Evolutionary conservation across 1,139 yeast genomes (phyloP), one percentile per base, ranked within the genome.

Genomic region (Pichia sp.): DNA sequence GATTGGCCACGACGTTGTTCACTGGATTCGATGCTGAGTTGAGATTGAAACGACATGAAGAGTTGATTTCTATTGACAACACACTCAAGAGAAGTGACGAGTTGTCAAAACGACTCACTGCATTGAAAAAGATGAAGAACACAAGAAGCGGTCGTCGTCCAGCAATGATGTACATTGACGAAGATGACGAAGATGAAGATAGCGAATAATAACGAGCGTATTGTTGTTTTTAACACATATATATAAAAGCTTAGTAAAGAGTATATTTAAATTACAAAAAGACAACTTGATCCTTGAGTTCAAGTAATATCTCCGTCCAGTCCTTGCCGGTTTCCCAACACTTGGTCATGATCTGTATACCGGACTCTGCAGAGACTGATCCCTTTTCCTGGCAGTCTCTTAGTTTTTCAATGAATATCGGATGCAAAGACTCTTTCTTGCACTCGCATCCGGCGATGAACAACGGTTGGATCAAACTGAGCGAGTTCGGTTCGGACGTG

Each of bases 371-470:
- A 51, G 75, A 73, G 7, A 69, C 64, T 28, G 77, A 72, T 0
- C 86, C 87, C 56, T 67, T 66, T 11, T 63, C 63, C 8, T 66
- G 67, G 46, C 81, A 60, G 10, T 58, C 56, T 1, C 59, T 56
- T 51, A 81, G 67, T 49, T 82, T 67, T 2, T 65, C 59, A 18
- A 60, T 51, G 55, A 72, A 77, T 24, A 75, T 66, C 1, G 53
- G 51, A 40, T 76, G 66, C 49, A 61, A 58, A 1, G 59, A 58
- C 1, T 57, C 57, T 46, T 73, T 71, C 15, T 72, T 51, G 9
- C 77, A 71, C 52, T 82, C 88, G 65, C 85, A 79, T 5, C 81
- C 87, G 42, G 82, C 79, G 41, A 79, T 71, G 58, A 82, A 81
- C 12, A 75, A 59, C 31, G 83, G 76, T 51, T 80, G 77, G 1